phyloP scores from a whole-genome alignment of 495 filamentous ascomycete species.

The Zalerion maritima region DNA sequence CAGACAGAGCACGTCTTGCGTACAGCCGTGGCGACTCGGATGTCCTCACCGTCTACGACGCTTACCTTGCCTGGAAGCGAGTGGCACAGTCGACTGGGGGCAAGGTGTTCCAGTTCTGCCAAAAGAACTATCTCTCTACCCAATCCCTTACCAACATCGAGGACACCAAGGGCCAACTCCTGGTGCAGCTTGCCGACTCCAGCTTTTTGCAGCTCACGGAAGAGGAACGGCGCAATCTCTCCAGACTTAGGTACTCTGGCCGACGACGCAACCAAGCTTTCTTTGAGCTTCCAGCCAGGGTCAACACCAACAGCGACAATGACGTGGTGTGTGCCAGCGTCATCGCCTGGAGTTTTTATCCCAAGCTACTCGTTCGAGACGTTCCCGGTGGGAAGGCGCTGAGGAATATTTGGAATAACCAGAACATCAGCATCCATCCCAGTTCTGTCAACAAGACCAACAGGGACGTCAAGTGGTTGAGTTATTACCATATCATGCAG shows the following conservation, averaged over 20 bases:
- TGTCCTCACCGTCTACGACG: slow-evolving; percentile 82
- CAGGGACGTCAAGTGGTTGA: slow-evolving; percentile 59
- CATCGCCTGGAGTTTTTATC: slow-evolving; percentile 87
- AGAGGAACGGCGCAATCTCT: slow-evolving; percentile 50
- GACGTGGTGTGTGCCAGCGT: slow-evolving; percentile 64
- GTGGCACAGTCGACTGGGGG: slow-evolving; percentile 46
- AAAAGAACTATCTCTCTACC: slow-evolving; percentile 74
- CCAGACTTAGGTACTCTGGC: slow-evolving; percentile 32
- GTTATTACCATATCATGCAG: slow-evolving; percentile 95
- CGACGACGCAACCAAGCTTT: slow-evolving; percentile 54
- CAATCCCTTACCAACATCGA: slow-evolving; percentile 84
- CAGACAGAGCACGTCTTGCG: slow-evolving; percentile 55
- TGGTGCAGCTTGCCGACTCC: slow-evolving; percentile 67
- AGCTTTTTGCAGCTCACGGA: slow-evolving; percentile 61
- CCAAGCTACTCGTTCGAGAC: slow-evolving; percentile 74
- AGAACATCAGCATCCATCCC: slow-evolving; percentile 68
- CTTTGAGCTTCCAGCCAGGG: slow-evolving; percentile 59
- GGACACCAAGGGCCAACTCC: slow-evolving; percentile 80
- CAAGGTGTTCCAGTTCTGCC: slow-evolving; percentile 74
- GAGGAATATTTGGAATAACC: slow-evolving; percentile 82
- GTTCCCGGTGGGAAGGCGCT: slow-evolving; percentile 55
- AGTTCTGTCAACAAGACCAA: slow-evolving; percentile 70
- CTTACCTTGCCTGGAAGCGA: slow-evolving; percentile 75
- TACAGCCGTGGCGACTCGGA: slow-evolving; percentile 86
- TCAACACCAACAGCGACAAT: slow-evolving; percentile 60